phyloP scores from a whole-genome alignment of 108 stramenopile species.

The Stephanodiscus triporus region DNA sequence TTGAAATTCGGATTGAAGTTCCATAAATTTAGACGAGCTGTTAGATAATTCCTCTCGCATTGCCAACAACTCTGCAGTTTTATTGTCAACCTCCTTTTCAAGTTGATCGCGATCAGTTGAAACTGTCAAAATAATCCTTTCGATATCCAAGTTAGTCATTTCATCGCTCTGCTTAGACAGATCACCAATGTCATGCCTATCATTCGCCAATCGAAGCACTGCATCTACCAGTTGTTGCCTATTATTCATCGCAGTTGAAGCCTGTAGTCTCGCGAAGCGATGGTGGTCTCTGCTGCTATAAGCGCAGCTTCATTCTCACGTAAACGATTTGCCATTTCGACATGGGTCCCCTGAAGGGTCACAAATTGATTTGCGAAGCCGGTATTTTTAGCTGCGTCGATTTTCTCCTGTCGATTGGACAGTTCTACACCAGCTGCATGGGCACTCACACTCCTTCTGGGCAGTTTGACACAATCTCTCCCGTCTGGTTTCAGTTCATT shows the following conservation, averaged over 20 bases:
- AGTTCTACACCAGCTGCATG: not conserved
- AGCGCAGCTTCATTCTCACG: not conserved
- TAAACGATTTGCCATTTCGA: not conserved
- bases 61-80: not conserved
- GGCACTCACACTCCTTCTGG: not conserved
- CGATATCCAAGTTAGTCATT: not conserved
- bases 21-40: not conserved
- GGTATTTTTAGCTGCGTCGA: not conserved
- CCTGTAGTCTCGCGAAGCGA: not conserved
- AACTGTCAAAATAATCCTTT: not conserved
- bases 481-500: not conserved
- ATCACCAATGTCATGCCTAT: not conserved
- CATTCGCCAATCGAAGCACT: not conserved
- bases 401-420: not conserved
- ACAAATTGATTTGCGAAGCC: not conserved
- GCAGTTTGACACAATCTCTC: not conserved
- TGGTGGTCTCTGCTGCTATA: conserved; percentile 2
- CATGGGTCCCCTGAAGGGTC: not conserved
- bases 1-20: not conserved
- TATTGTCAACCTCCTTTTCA: not conserved
- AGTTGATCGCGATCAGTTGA: not conserved
- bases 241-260: not conserved
- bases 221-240: not conserved
- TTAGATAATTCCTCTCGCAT: not conserved
- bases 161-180: not conserved